Conservation (phyloP, 2,329 filamentous ascomycete genomes). For the Basipetospora chlamydospora region DNA sequence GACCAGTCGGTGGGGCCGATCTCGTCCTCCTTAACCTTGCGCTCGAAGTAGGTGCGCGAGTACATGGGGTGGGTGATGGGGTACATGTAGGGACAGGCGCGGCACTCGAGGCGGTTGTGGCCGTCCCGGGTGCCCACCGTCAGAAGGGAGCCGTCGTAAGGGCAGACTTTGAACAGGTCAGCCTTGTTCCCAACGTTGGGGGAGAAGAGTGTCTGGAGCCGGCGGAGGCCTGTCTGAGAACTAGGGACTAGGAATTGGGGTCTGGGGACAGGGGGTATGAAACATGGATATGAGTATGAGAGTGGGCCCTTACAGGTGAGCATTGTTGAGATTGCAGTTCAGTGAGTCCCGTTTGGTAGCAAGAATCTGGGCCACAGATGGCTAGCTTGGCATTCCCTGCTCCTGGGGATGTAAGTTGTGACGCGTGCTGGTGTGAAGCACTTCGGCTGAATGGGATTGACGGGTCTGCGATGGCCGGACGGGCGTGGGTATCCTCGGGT, state of each 20-base stretch:
- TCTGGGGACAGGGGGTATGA: neutral
- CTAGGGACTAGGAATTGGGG: too few relatives aligned
- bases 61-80: slow-evolving; percentile 66
- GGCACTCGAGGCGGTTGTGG: slow-evolving; percentile 81
- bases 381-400: too few relatives aligned
- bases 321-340: too few relatives aligned
- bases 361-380: too few relatives aligned
- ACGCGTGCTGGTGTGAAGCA: too few relatives aligned
- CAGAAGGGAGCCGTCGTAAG: slow-evolving; percentile 70
- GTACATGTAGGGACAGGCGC: slow-evolving; percentile 88
- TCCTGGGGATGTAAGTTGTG: too few relatives aligned
- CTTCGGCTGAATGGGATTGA: too few relatives aligned
- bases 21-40: slow-evolving; percentile 78
- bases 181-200: neutral
- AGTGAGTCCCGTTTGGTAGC: too few relatives aligned
- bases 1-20: slow-evolving; percentile 82
- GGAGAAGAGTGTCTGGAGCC: neutral
- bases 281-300: neutral
- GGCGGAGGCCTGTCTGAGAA: neutral
- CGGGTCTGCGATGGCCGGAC: too few relatives aligned
- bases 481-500: slow-evolving; percentile 3
- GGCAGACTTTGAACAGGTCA: slow-evolving; percentile 51
- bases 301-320: slow-evolving; percentile 6
- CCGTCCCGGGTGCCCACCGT: slow-evolving; percentile 49
- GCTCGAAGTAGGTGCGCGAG: slow-evolving; percentile 69